These are phyloP conservation scores for Yamadazyma atmosphaerica DNA, from an alignment of 1,139 yeast genomes.

Conservation along the genomic window DNA sequence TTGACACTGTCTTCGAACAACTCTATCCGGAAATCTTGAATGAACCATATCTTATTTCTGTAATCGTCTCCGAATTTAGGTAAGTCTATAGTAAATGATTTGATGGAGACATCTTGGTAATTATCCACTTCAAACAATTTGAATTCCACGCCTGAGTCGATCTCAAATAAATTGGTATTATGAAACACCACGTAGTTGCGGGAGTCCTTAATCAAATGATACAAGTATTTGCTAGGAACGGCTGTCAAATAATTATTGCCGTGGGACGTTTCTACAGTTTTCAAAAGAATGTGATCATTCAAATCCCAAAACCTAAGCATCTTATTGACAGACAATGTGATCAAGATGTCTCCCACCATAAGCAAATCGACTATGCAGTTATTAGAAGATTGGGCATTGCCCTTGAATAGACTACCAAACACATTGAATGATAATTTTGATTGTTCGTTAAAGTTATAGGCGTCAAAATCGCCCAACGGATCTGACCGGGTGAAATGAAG, in stretches of 20 bases:
- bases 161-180: constrained; percentile 11
- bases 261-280: constrained; percentile 9
- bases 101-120: constrained; percentile 23
- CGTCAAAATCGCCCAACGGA: constrained; percentile 43
- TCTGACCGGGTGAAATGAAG: constrained; percentile 47
- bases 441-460: constrained; percentile 53
- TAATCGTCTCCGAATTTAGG: constrained; percentile 20
- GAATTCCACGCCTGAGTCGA: constrained; percentile 22
- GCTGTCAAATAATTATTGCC: constrained; percentile 22
- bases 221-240: constrained; percentile 34
- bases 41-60: constrained; percentile 47
- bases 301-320: constrained; percentile 59
- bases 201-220: constrained; percentile 13
- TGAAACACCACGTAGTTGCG: constrained; percentile 17
- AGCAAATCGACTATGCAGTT: constrained; percentile 35
- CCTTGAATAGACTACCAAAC: constrained; percentile 26
- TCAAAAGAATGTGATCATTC: constrained; percentile 24
- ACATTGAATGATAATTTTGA: constrained; percentile 49
- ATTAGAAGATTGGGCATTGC: constrained; percentile 29
- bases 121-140: constrained; percentile 24
- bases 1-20: constrained; percentile 22
- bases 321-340: constrained; percentile 47
- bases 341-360: constrained; percentile 14
- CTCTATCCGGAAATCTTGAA: constrained; percentile 40
- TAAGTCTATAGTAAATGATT: constrained; percentile 22